Conservation (phyloP, 805 yeast species). For the Vanderwaltozyma polyspora region DNA sequence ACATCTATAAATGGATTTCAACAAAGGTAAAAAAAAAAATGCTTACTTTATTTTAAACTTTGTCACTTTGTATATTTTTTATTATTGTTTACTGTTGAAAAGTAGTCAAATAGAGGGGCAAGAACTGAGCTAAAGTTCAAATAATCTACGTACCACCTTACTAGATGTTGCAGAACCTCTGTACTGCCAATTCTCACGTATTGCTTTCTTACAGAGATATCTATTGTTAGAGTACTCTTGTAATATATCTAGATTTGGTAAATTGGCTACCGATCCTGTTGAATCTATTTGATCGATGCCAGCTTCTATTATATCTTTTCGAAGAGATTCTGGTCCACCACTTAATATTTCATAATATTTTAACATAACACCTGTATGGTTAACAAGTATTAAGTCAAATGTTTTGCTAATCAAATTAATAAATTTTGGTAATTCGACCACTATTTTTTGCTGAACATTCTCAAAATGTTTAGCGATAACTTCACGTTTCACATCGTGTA, state of each 20-base stretch:
- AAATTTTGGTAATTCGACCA: constrained; percentile 25
- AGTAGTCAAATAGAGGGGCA: no score
- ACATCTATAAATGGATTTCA: no score
- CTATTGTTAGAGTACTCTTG: constrained; percentile 25
- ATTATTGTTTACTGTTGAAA: no score
- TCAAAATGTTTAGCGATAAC: constrained; percentile 22
- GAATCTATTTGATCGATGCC: no score
- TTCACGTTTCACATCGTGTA: constrained; percentile 19
- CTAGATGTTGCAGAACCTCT: constrained; percentile 14
- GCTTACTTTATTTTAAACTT: no score
- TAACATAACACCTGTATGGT: constrained; percentile 13
- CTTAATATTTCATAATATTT: constrained; percentile 25
- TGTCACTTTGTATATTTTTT: no score
- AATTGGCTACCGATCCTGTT: no score
- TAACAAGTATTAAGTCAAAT: constrained; percentile 11
- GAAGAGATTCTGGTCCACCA: constrained; percentile 11
- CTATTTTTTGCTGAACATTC: constrained; percentile 18
- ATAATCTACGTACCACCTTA: constrained; percentile 17
- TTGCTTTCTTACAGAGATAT: constrained; percentile 20
- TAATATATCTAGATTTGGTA: constrained; percentile 28
- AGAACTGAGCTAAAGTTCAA: constrained; percentile 22
- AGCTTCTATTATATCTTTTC: no score
- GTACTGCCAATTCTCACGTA: constrained; percentile 20
- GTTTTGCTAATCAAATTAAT: constrained; percentile 8
- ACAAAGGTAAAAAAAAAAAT: no score